Evolutionary conservation across 495 filamentous ascomycete species (phyloP), one percentile per base, ranked within the genome.

Genomic region (Friedmanniomyces endolithicus): DNA sequence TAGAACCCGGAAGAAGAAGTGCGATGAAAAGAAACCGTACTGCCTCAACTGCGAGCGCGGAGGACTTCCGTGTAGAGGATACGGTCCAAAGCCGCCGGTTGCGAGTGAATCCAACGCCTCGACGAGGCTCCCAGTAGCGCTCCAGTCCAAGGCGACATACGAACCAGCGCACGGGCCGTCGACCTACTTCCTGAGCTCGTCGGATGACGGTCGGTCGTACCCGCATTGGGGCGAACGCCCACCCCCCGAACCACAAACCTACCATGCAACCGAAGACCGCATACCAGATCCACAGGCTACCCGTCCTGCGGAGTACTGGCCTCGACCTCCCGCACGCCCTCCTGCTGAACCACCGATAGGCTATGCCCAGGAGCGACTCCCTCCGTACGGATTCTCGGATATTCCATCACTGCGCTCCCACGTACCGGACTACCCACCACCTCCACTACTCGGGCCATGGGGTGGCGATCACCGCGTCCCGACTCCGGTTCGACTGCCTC

Each of bases 1-100:
- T 67, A 77, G 92, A 52, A 79, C 83, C 61, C 79, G 92, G 45
- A 98, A 98, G 78, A 98, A 98, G 79, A 98, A 98, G 70, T 98
- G 92, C 66, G 92, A 98, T 64, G 92, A 98, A 71, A 78, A 78
- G 57, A 90, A 95, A 69, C 92, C 92, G 41, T 84, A 89, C 74
- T 98, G 92, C 72, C 87, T 83, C 66, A 98, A 98, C 65, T 98
- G 92, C 67, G 75, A 87, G 44, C 84, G 87, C 53, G 92, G 92
- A 43, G 88, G 88, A 12, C 96, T 96, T 68, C 73, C 88, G 23
- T 98, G 92, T 66, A 86, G 88, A 63, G 92, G 92, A n/a, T 98
- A 98, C 69, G 84, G 84, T 62, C 83, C 78, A 56, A 82, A 78
- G 71, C 84, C 70, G 62, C 80, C 73, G 68, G 85, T 86, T 81